phyloP scores from a whole-genome alignment of 2,329 filamentous ascomycete genomes.

The Pyrenophora seminiperda region DNA sequence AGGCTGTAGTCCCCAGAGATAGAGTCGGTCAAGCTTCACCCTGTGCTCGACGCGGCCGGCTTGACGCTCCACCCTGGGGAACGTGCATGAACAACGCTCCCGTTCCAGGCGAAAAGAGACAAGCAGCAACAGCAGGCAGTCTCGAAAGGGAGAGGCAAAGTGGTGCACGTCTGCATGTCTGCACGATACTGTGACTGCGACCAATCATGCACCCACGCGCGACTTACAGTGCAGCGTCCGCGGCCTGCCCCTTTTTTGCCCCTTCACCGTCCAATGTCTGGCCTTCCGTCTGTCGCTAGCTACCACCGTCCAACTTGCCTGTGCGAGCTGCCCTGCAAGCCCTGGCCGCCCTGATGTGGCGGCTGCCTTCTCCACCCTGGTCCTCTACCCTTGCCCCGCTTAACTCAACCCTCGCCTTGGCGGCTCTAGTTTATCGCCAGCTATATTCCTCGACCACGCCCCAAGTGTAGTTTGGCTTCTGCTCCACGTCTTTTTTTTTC shows the following conservation, averaged over 20 bases:
- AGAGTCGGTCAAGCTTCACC: constrained; percentile 16
- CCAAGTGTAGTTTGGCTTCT: constrained; percentile 21
- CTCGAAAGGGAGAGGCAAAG: too few species aligned
- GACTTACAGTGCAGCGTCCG: constrained; percentile 5
- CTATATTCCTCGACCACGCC: constrained; percentile 35
- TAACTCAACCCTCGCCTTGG: constrained; percentile 32
- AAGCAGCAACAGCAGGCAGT: not conserved
- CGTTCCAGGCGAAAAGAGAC: not conserved
- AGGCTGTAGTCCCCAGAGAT: constrained; percentile 12
- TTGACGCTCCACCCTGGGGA: constrained; percentile 9
- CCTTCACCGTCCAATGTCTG: not conserved
- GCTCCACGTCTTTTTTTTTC: constrained; percentile 19
- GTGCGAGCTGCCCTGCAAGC: not conserved
- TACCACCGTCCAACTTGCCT: too few species aligned
- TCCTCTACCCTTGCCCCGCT: constrained; percentile 16
- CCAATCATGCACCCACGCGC: constrained; percentile 34
- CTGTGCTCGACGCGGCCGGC: constrained; percentile 6
- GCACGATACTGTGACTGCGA: constrained; percentile 2
- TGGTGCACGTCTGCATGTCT: not conserved
- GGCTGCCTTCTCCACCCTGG: constrained; percentile 8
- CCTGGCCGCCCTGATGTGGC: not conserved
- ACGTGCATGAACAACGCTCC: constrained; percentile 6
- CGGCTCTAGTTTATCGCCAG: constrained; percentile 30
- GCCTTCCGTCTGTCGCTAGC: not conserved
- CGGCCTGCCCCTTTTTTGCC: constrained; percentile 34